Evolutionary conservation across 164 flowering plant species (phyloP), one percentile per base, ranked within the genome.

Genomic region (Tinospora cordifolia): DNA sequence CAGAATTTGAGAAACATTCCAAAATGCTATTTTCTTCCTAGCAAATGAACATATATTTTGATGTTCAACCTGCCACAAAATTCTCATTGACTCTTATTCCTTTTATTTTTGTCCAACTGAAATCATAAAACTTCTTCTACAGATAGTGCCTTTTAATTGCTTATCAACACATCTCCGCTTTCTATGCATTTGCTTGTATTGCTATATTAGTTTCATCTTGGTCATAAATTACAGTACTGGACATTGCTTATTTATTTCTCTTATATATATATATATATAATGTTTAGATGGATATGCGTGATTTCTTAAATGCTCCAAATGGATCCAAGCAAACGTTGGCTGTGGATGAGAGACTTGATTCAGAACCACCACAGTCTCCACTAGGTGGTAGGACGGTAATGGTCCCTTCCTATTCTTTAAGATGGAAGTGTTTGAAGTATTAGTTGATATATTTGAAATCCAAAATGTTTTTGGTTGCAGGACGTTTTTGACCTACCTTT

Each of bases 401-500:
- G 78, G 6, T 38, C 69, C 58, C 24, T 14, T 62, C 44, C 60
- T 27, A 13, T 22, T 14, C 22, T 51, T 72, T 65, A 73, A 46
- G 67, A 44, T 73, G 69, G 58, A 54, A 27, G 39, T 46, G 6
- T 36, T 63, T 63, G 58, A 44, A 17, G 9, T 44, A 40, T 54
- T 73, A 12, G 11, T 24, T 30, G 17, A 14, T 19, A 0, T n/a
- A 19, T 51, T 70, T 47, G 11, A 2, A 46, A 30, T 40, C 63
- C 26, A 10, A 15, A 10, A 21, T 27, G 34, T 11, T 57, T 25
- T 70, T 46, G 38, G 15, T 68, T 77, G 71, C 88, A 95, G 99
- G 99, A 95, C 83, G 95, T 95, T 40, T 92, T 95, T 83, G 94
- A 95, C 77, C 83, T 95, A 51, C 99, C 99, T 26, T 87, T 95